Evolutionary conservation across 352 stramenopile genomes (phyloP).

Genomic region (Phytophthora sojae): DNA sequence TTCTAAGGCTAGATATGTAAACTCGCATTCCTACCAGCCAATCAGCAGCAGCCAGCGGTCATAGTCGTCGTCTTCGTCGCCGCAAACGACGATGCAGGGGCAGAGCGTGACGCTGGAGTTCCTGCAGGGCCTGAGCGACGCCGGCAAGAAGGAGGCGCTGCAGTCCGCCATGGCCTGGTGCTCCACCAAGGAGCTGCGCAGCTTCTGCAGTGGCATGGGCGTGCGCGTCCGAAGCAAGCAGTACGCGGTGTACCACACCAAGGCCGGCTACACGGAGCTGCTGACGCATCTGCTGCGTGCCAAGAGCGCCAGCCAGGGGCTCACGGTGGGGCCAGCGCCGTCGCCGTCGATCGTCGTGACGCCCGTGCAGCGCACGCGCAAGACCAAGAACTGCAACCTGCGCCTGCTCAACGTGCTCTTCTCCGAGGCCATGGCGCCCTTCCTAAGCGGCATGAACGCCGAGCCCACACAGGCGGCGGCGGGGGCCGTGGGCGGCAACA

Average conservation of each 20-base stretch:
- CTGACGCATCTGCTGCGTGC: conserved; percentile 22
- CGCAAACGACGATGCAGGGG: neutral
- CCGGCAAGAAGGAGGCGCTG: conserved; percentile 21
- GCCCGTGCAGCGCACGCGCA: conserved; percentile 17
- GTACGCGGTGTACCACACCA: conserved; percentile 34
- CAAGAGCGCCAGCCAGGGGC: conserved; percentile 16
- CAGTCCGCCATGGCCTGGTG: conserved; percentile 28
- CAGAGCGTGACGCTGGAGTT: conserved; percentile 30
- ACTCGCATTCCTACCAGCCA: too few species aligned
- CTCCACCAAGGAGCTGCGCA: conserved; percentile 27
- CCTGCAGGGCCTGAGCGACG: conserved; percentile 31
- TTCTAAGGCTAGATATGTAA: too few species aligned
- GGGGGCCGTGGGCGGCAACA: conserved; percentile 21
- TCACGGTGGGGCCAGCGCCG: neutral
- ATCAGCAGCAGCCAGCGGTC: too few species aligned
- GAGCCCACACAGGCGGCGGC: conserved; percentile 14
- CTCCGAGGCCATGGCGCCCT: conserved; percentile 20
- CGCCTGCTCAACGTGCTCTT: conserved; percentile 32
- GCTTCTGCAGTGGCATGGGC: conserved; percentile 27
- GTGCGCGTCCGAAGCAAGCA: conserved; percentile 32
- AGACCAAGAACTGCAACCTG: conserved; percentile 38
- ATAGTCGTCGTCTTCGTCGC: too few species aligned
- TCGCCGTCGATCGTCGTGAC: neutral
- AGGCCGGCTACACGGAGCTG: conserved; percentile 30
- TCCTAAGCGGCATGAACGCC: conserved; percentile 21